These are phyloP conservation scores for Ceratobasidium sp. DNA, from an alignment of 1,284 basidiomycete genomes.

Conservation along the genomic window DNA sequence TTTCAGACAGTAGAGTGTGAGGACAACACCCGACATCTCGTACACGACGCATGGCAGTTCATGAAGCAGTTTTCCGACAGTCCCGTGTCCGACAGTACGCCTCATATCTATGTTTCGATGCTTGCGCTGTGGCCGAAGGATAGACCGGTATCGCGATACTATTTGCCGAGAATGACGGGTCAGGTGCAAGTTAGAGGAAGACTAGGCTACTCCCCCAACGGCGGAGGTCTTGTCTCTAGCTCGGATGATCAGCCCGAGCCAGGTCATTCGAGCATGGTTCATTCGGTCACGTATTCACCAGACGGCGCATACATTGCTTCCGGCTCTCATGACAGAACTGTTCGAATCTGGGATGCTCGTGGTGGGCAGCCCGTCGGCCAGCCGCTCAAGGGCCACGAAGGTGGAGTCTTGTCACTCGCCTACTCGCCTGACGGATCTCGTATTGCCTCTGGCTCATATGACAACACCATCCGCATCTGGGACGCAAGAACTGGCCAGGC, in stretches of 20 bases:
- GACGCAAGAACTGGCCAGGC: too few relatives aligned
- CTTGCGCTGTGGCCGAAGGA: neutral
- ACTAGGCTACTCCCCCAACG: too few relatives aligned
- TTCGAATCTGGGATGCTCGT: conserved; percentile 9
- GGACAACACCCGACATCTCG: neutral
- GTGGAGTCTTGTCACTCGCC: conserved; percentile 11
- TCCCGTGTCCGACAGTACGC: neutral
- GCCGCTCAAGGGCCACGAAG: conserved; percentile 11
- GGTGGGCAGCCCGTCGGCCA: neutral
- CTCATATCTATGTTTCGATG: neutral
- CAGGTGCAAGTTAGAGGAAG: too few relatives aligned
- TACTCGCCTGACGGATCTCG: conserved; percentile 44
- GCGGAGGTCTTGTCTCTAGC: too few relatives aligned
- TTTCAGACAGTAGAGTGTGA: neutral
- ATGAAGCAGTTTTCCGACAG: neutral
- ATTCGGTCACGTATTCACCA: too few relatives aligned
- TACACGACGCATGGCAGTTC: neutral
- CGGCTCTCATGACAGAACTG: too few relatives aligned
- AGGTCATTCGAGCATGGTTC: too few relatives aligned
- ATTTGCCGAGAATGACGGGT: neutral
- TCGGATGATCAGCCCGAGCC: too few relatives aligned
- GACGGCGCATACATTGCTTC: too few relatives aligned
- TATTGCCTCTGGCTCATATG: conserved; percentile 41
- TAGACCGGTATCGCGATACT: neutral
- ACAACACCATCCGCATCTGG: conserved; percentile 1